These are phyloP conservation scores for Diaporthe eres DNA, from an alignment of 2,329 filamentous ascomycete genomes.

Conservation along the genomic window DNA sequence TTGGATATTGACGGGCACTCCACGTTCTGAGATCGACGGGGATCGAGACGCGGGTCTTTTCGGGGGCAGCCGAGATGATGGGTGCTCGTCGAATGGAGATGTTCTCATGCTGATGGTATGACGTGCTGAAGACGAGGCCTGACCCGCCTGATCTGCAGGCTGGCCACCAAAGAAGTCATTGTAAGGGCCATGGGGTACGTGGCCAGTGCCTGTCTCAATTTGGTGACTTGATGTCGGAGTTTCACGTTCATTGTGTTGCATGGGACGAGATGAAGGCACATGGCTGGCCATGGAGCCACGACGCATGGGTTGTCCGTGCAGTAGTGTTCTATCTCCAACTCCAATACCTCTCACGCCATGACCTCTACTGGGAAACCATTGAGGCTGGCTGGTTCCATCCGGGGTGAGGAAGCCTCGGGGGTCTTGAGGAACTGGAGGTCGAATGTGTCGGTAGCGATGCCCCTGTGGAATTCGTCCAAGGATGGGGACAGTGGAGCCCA, in stretches of 20 bases:
- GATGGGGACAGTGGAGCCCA: neutral
- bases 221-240: neutral
- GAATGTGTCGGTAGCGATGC: neutral
- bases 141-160: too few species aligned
- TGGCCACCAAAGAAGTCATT: neutral
- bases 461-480: neutral
- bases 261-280: too few species aligned
- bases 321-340: too few species aligned
- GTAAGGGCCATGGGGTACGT: neutral
- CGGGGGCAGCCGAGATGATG: neutral
- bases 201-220: too few species aligned
- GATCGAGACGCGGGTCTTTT: neutral
- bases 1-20: slow-evolving; percentile 3
- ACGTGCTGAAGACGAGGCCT: neutral
- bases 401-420: neutral
- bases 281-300: neutral
- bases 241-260: too few species aligned
- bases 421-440: too few species aligned
- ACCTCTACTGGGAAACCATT: neutral
- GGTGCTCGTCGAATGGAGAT: neutral
- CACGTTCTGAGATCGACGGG: neutral
- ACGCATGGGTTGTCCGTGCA: neutral
- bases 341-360: neutral
- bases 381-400: neutral
- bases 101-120: neutral